A percentile compares a stretch with the other conserved stretches of the same genome.
phyloP scores from a whole-genome alignment of 2,329 filamentous ascomycete species.

The Teratosphaeriaceae sp. region DNA sequence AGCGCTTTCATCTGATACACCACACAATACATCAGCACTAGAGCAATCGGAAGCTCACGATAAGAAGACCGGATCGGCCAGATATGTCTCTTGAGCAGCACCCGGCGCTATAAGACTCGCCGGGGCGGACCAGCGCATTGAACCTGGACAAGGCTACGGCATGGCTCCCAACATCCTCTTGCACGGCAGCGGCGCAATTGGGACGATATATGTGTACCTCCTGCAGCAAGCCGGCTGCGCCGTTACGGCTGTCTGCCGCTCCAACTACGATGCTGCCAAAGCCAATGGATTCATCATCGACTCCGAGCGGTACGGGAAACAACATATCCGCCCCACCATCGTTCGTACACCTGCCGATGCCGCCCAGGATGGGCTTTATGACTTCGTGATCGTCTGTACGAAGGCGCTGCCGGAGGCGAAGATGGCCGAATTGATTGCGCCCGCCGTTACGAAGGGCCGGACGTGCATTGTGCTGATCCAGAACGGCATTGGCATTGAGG shows the following conservation, averaged over 20 bases:
- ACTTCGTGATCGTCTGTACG: constrained; percentile 43
- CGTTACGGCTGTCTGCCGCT: constrained; percentile 40
- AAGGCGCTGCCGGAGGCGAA: constrained; percentile 40
- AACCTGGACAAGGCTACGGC: no score
- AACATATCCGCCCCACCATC: constrained; percentile 30
- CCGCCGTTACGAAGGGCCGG: constrained; percentile 31
- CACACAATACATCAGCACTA: no score
- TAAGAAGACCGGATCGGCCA: no score
- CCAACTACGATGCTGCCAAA: constrained; percentile 38
- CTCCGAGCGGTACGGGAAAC: constrained; percentile 31
- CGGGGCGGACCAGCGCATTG: no score
- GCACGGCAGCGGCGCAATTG: constrained; percentile 39
- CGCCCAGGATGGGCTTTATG: constrained; percentile 28
- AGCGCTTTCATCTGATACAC: no score
- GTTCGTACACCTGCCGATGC: constrained; percentile 32
- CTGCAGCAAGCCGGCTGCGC: constrained; percentile 32
- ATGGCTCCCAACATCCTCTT: constrained; percentile 30
- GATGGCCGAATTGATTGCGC: constrained; percentile 30
- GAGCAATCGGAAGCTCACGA: no score
- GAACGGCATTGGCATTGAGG: constrained; percentile 56
- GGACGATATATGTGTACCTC: constrained; percentile 37
- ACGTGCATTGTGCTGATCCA: constrained; percentile 55
- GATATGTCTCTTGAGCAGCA: no score
- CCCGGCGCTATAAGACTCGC: no score
- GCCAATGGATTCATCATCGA: constrained; percentile 36